These are phyloP conservation scores for Paratinospora sagittata DNA, from an alignment of 164 flowering plant species.

Conservation along the genomic window DNA sequence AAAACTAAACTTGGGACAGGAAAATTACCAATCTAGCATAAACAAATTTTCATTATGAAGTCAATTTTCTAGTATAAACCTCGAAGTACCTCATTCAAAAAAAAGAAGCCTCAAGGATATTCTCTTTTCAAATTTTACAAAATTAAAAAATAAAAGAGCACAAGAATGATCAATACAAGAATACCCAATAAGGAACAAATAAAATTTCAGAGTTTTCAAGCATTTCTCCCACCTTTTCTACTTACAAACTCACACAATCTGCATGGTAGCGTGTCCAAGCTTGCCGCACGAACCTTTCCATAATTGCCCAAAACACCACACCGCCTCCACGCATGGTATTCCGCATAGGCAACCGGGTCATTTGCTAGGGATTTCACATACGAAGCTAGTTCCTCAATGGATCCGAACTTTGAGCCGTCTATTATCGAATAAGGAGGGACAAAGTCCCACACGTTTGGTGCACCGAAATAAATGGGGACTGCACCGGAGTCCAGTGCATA, in stretches of 20 bases:
- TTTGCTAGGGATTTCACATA: slow-evolving; percentile 70
- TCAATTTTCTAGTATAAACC: too few relatives aligned
- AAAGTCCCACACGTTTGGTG: slow-evolving; percentile 85
- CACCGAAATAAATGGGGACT: slow-evolving; percentile 95
- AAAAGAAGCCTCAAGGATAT: not conserved
- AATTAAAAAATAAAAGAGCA: not conserved
- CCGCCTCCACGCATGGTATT: slow-evolving; percentile 98
- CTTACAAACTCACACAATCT: slow-evolving; percentile 76
- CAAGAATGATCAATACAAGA: not conserved
- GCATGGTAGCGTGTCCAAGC: slow-evolving; percentile 91
- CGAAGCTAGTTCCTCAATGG: slow-evolving; percentile 73
- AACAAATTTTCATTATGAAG: too few relatives aligned
- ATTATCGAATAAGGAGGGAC: slow-evolving; percentile 93
- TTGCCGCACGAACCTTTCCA: slow-evolving; percentile 56
- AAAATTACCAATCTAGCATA: too few relatives aligned
- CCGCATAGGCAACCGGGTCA: slow-evolving; percentile 89
- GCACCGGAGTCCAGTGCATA: slow-evolving; percentile 92
- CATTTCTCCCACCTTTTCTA: slow-evolving; percentile 66
- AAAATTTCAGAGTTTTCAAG: slow-evolving; percentile 23
- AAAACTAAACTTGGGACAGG: too few relatives aligned
- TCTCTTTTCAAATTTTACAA: not conserved
- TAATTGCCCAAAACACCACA: slow-evolving; percentile 82
- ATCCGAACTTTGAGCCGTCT: slow-evolving; percentile 69
- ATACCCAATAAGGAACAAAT: not conserved
- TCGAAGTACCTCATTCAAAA: not conserved